Evolutionary conservation across 1,284 basidiomycete species (phyloP).

Genomic region (Ustilago loliicola): DNA sequence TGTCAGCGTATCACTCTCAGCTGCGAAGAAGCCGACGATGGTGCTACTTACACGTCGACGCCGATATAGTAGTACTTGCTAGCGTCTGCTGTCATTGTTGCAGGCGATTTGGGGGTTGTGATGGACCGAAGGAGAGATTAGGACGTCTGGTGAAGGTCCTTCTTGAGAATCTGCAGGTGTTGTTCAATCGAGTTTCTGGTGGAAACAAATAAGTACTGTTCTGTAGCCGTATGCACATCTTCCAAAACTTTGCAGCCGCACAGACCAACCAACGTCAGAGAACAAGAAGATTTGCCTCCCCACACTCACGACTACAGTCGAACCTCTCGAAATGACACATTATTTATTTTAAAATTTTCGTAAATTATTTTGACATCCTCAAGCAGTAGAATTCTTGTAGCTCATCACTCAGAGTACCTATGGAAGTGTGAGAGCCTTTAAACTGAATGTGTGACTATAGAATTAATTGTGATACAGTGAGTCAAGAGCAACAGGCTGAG

Average conservation of each 20-base stretch:
- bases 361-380: too few relatives aligned
- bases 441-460: too few relatives aligned
- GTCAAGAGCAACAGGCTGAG: too few relatives aligned
- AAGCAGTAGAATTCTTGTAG: too few relatives aligned
- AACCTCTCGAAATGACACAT: too few relatives aligned
- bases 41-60: constrained; percentile 74
- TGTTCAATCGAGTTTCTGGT: constrained; percentile 20
- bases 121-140: background rate
- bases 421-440: too few relatives aligned
- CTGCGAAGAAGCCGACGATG: background rate
- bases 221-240: background rate
- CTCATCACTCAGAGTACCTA: too few relatives aligned
- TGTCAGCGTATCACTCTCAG: background rate
- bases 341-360: too few relatives aligned
- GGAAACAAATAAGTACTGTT: constrained; percentile 13
- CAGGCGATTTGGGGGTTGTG: background rate
- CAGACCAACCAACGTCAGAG: too few relatives aligned
- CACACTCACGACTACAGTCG: background rate
- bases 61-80: constrained; percentile 73
- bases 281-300: constrained; percentile 9
- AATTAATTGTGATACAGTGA: too few relatives aligned
- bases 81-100: constrained; percentile 23
- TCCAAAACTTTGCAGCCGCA: constrained; percentile 22
- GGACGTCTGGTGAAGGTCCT: background rate
- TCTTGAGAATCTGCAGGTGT: background rate